Evolutionary conservation across 192 early-diverging fungal genomes (phyloP).

Genomic region (Coemansia sp.): DNA sequence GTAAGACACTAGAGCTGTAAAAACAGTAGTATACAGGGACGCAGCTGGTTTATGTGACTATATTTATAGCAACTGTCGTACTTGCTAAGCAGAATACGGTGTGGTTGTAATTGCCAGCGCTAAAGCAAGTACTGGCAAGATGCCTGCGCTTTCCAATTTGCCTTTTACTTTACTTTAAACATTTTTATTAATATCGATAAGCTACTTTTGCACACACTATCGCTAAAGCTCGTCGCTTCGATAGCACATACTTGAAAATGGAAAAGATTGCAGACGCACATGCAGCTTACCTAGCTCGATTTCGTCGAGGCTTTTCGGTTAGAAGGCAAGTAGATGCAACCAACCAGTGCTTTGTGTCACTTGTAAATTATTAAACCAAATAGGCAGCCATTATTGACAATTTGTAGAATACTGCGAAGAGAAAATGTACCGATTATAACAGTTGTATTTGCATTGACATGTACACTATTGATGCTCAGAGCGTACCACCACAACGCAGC

Average conservation of each 20-base stretch:
- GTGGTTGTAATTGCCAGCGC: neutral
- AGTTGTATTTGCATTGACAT: constrained; percentile 9
- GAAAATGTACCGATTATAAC: constrained; percentile 9
- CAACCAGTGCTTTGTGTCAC: neutral
- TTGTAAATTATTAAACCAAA: neutral
- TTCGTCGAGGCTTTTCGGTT: constrained; percentile 9
- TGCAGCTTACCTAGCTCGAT: constrained; percentile 9
- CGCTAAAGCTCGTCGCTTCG: neutral
- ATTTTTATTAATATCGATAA: neutral
- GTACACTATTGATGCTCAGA: constrained; percentile 10
- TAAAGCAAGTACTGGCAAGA: neutral
- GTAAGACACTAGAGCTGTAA: neutral
- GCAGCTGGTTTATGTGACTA: neutral
- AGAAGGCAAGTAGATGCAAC: constrained; percentile 20
- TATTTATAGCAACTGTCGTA: constrained; percentile 5
- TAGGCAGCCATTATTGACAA: neutral
- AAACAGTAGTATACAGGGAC: neutral
- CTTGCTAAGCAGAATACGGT: neutral
- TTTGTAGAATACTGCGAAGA: constrained; percentile 13
- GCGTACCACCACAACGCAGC: neutral
- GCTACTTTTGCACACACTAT: no score
- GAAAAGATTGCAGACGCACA: constrained; percentile 11
- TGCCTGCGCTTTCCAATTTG: neutral
- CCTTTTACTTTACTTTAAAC: neutral
- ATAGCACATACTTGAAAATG: constrained; percentile 11